phyloP scores from a whole-genome alignment of 495 filamentous ascomycete genomes.

The Lasiosphaeriaceae sp. region DNA sequence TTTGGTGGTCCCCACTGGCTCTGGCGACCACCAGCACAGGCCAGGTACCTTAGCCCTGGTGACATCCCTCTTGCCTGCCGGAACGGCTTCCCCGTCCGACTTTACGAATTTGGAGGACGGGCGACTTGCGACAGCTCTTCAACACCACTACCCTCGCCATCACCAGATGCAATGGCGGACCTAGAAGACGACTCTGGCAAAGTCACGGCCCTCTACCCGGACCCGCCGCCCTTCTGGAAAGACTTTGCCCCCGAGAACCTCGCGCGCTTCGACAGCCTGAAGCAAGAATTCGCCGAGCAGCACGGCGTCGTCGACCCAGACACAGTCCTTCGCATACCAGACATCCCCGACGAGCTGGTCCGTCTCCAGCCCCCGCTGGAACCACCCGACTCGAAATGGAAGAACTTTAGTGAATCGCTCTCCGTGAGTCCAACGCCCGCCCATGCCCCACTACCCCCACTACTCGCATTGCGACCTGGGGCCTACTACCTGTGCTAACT shows the following conservation, averaged over 20 bases:
- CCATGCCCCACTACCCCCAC: not conserved
- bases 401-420: slow-evolving; percentile 67
- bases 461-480: not conserved
- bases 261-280: slow-evolving; percentile 55
- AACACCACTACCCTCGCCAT: no score
- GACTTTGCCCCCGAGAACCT: slow-evolving; percentile 80
- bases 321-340: slow-evolving; percentile 39
- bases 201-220: slow-evolving; percentile 55
- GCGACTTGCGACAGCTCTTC: no score
- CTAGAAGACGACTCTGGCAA: slow-evolving; percentile 34
- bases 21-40: no score
- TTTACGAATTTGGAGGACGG: no score
- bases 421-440: slow-evolving; percentile 40
- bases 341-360: slow-evolving; percentile 68
- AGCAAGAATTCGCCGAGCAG: slow-evolving; percentile 33
- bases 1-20: no score
- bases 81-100: no score
- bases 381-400: slow-evolving; percentile 66
- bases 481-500: no score
- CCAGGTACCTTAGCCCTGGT: no score
- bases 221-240: slow-evolving; percentile 87
- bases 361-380: slow-evolving; percentile 77
- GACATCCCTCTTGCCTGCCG: no score
- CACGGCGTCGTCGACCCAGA: slow-evolving; percentile 29
- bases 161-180: slow-evolving; percentile 26